Base-by-base conservation (phyloP, 306 rosid species). In the Corylus heterophylla region DNA sequence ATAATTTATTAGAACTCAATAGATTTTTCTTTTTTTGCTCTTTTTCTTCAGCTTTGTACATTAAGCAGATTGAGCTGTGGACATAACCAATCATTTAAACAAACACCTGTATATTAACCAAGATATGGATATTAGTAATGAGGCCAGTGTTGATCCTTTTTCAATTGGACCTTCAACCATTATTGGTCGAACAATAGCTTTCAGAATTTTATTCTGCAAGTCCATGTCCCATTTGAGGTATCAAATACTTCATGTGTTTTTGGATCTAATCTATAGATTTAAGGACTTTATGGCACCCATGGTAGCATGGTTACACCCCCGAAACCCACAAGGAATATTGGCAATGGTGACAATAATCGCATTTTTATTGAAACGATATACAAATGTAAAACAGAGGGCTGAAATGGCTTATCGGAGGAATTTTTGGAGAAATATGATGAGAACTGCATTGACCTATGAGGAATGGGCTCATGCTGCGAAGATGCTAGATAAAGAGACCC, bases 391-490 rank as follows among this genome's bases (percentile, higher is more conserved):
- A 81, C 75, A 50, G 49, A 88, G 81, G 77, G 98, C 99, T 4
- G 96, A 95, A 81, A 89, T 92, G 98, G 98, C 94, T 3, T 95
- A 93, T 55, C 87, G 98, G 82, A 90, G 99, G 79, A 93, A 93
- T 31, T 93, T 95, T 74, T 95, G 99, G 99, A 89, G 93, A 81
- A 95, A 95, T 48, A 86, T 95, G 98, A 95, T 95, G 98, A 89
- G 93, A 83, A 22, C 91, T 76, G 99, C 99, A 5, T 85, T 93
- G 90, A 88, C 93, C 35, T 93, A 95, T 61, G 99, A 95, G 89
- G 99, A 95, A 81, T 95, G 99, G 99, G 96, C 97, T 83, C 96
- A 95, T 88, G 99, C 93, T 71, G 99, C 99, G 75, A 95, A 88
- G 89, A 95, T 95, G 99, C 96, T 95, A 82, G 98, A 95, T 82